Base-by-base conservation (phyloP, 805 yeast genomes). In the Priceomyces medius region DNA sequence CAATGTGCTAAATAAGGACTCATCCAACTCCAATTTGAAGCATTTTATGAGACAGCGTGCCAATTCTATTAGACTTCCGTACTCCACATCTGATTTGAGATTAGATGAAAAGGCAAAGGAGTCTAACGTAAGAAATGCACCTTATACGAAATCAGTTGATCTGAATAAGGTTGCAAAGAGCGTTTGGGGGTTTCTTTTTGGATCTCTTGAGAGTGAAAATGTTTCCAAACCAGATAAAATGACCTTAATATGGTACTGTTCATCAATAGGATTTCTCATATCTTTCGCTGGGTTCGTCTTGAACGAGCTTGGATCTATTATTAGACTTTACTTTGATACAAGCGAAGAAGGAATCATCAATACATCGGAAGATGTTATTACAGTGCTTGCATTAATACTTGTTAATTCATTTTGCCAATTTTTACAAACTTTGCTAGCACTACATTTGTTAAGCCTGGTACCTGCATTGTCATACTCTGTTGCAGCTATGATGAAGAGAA, bases 391-490 rank as follows among this genome's bases (percentile, higher is more conserved):
- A 0, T 59, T 83, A 20, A 66, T 87, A 13, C 45, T 81, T 12
- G 50, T 83, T 3, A 85, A 87, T 58, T 93, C 96, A 3, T 52
- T 83, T 12, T 79, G 86, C 12, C 95, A 88, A 63, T 89, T 86
- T 51, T 56, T 78, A 28, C 97, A 89, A 63, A 83, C 90, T 31
- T 66, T 88, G 58, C 71, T 89, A 29, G 88, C 95, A 12, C 87
- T 86, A 61, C 88, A 85, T 64, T 69, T 89, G 23, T 64, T 89
- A 34, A 93, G 95, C 16, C 77, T 83, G 56, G 74, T 89, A 4
- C 85, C 95, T 2, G 87, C 97, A 0, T 81, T 89, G 9, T 79
- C 93, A 2, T 89, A 88, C 63, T 85, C 95, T 2, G 82, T 89
- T 43, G 96, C 96, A 2, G 81, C 87, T 32, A 76, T 89, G 77